Evolutionary conservation across 306 rosid genomes (phyloP).

Genomic region (Casuarina glauca): DNA sequence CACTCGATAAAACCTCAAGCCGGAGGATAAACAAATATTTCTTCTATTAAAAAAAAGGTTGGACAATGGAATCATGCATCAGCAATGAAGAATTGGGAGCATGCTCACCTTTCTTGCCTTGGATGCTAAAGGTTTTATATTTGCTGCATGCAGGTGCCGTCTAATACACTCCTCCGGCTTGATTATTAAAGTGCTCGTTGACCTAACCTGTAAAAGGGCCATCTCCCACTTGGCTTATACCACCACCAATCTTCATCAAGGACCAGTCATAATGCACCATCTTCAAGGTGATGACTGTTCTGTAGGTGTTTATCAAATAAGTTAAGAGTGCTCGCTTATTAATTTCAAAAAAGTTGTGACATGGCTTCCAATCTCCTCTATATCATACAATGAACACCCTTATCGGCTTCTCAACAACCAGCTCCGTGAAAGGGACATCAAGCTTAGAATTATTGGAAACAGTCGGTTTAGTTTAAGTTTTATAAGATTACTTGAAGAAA

Average conservation of each 20-base stretch:
- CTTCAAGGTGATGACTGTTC: too few relatives aligned
- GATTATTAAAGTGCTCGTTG: background rate
- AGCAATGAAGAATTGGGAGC: constrained; percentile 23
- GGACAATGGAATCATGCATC: constrained; percentile 33
- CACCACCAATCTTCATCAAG: constrained; percentile 5
- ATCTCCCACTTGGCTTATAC: background rate
- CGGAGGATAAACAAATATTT: too few relatives aligned
- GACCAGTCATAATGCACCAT: background rate
- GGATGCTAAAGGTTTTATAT: constrained; percentile 16
- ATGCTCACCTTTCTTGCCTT: constrained; percentile 37
- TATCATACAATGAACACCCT: background rate
- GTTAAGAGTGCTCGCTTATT: too few relatives aligned
- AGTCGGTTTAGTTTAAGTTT: constrained; percentile 17
- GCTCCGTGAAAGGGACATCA: constrained; percentile 9
- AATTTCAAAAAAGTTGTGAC: too few relatives aligned
- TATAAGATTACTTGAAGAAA: background rate
- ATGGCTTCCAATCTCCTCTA: too few relatives aligned
- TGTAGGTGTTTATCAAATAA: too few relatives aligned
- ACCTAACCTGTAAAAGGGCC: background rate
- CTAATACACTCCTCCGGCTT: constrained; percentile 33
- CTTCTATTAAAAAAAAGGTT: background rate
- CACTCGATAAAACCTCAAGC: constrained; percentile 26
- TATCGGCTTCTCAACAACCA: background rate
- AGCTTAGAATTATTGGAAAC: constrained; percentile 1
- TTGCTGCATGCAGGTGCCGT: constrained; percentile 35